Base-by-base conservation (phyloP, 2,329 filamentous ascomycete genomes). In the Calonectria crousiana region DNA sequence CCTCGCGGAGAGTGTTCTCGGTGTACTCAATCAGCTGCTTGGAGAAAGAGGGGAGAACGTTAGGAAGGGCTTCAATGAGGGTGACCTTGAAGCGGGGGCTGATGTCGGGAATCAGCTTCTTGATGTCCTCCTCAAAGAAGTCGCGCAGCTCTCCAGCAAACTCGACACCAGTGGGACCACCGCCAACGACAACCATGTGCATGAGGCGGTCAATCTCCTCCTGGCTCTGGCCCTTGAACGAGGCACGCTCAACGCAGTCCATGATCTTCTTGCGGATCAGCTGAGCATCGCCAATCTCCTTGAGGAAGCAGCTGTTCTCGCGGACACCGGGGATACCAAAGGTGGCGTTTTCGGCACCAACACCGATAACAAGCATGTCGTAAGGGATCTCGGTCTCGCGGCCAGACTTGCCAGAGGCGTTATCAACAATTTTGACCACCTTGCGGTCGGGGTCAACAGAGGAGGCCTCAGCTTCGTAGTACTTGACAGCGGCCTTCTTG, bases 11-110 rank as follows among this genome's bases (percentile, higher is more conserved):
- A 60, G 96, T 98, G 87, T 96, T 96, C 88, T 99, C 97, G 80
- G 97, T 99, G 90, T 99, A 99, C 83, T 99, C 97, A 83, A 99
- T 98, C 83, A 99, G 90, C 87, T 98, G 95, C 91, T 98, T 98
- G 85, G 95, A 98, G 91, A 99, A 99, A 90, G 96, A 98, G 82
- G 97, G 97, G 78, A 99, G 91, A 67, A 98, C 96, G 85, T 97
- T 98, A 81, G 97, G 97, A 41, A 99, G 92, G 75, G 97, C 97
- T 88, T 99, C 97, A 78, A 99, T 96, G 62, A 99, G 93, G 73
- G 97, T 99, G 78, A 99, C 96, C 86, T 96, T 95, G 92, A 99
- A 98, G 86, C 96, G 95, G 82, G 96, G 92, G 85, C 93, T 92
- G 86, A 99, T 98, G 76, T 98, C 95, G 58, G 97, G 97, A 78